Evolutionary conservation across 2,329 filamentous ascomycete genomes (phyloP), one percentile per base, ranked within the genome.

Genomic region (Pseudonectria buxi): DNA sequence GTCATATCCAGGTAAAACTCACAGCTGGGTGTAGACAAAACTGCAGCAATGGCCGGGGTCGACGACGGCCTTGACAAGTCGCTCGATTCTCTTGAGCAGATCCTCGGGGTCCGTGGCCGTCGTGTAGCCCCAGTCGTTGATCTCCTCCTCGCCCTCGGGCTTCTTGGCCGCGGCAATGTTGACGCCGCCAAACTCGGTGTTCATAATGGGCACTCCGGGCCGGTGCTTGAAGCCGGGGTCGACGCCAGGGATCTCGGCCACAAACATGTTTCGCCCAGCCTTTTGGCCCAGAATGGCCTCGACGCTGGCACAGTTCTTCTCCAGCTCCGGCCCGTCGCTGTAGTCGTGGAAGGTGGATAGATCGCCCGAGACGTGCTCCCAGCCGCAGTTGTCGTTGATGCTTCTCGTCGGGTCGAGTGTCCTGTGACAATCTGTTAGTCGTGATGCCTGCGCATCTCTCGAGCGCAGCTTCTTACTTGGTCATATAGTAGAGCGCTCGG

Each of bases 371-470:
- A 83, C 77, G 43, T 83, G 78, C 50, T 83, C 78, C 80, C 80
- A 83, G 24, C 80, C 80, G 45, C 79, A 83, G 56, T 84, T 83
- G 55, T 83, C 79, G 49, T 83, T 84, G 50, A 84, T 68, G 12
- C 77, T 77, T 6, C 80, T 62, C 0, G 73, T 81, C 2, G 74
- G 67, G 44, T 84, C 80, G 2, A 83, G 64, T 0, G 68, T 67
- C 36, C 59, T 62, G 28, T 6, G 10, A 18, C 6, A 7, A 4
- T 12, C 3, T 13, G 30, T 53, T 15, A 48, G 43, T 18, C 14
- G 9, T 29, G 18, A 27, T n/a, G 2, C 27, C 7, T n/a, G 49
- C 64, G 64, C 30, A 15, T 15, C 14, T 33, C n/a, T 9, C 9
- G 9, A 10, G 10, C n/a, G 6, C 1, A 2, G 2, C 6, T 7